Evolutionary conservation across 2,329 filamentous ascomycete genomes (phyloP).

Genomic region (Aaosphaeria pasadenensis): DNA sequence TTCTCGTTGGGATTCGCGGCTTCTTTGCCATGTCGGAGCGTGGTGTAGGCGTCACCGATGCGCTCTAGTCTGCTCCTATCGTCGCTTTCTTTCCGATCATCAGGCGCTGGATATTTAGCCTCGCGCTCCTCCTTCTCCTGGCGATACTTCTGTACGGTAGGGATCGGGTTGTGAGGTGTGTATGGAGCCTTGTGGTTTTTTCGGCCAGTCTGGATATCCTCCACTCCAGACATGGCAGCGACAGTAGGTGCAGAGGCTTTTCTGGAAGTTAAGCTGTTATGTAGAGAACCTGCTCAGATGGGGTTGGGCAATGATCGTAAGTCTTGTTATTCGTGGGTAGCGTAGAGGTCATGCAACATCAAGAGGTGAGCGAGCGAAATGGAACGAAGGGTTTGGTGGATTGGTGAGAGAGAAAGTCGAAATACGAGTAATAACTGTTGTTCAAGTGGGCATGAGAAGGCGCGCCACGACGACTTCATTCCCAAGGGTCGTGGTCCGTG

Average conservation of each 20-base stretch:
- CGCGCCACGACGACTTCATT: too few species aligned
- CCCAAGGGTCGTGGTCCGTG: too few species aligned
- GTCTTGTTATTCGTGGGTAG: too few species aligned
- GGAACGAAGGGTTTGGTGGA: too few species aligned
- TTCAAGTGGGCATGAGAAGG: too few species aligned
- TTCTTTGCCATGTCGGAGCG: conserved; percentile 29
- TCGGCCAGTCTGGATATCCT: conserved; percentile 38
- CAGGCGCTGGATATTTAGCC: conserved; percentile 21
- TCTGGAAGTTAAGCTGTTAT: background rate
- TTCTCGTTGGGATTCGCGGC: conserved; percentile 16
- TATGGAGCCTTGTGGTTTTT: conserved; percentile 43
- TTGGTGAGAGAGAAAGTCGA: too few species aligned
- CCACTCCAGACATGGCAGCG: conserved; percentile 38
- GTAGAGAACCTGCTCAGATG: too few species aligned
- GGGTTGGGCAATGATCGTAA: too few species aligned
- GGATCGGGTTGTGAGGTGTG: conserved; percentile 43
- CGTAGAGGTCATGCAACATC: too few species aligned
- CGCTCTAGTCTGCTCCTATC: conserved; percentile 32
- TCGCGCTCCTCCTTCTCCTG: conserved; percentile 45
- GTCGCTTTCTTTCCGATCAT: conserved; percentile 18
- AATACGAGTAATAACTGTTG: too few species aligned
- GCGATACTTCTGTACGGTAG: conserved; percentile 46
- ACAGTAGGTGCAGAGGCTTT: background rate
- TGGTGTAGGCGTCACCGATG: conserved; percentile 35
- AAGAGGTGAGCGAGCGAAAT: too few species aligned